phyloP scores from a whole-genome alignment of 2,329 filamentous ascomycete species.

The Aspergillus chevalieri region DNA sequence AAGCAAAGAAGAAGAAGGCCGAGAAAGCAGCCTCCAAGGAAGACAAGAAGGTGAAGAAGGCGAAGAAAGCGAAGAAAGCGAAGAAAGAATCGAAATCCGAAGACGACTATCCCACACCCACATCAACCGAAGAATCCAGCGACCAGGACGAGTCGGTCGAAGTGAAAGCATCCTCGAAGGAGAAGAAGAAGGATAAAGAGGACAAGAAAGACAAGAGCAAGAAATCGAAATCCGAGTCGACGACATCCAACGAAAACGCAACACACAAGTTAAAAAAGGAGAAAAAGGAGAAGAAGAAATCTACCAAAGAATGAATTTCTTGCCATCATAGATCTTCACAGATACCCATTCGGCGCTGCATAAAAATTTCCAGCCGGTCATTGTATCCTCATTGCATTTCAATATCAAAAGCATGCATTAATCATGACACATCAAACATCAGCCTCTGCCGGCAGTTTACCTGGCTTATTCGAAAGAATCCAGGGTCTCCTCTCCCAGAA shows the following conservation, averaged over 20 bases:
- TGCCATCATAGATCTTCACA: conserved; percentile 5
- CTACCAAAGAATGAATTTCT: conserved; percentile 1
- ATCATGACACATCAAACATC: conserved; percentile 10
- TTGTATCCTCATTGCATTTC: conserved; percentile 6
- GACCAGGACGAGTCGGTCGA: conserved; percentile 25
- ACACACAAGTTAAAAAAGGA: conserved; percentile 47
- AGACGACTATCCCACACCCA: conserved; percentile 28
- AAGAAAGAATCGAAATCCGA: conserved; percentile 13
- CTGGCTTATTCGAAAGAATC: conserved; percentile 69
- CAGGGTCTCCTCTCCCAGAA: conserved; percentile 89
- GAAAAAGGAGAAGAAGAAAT: conserved; percentile 31
- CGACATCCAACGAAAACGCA: conserved; percentile 20
- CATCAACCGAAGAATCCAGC: conserved; percentile 18
- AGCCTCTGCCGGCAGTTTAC: conserved; percentile 55
- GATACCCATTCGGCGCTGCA: conserved; percentile 30
- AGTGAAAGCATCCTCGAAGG: conserved; percentile 23
- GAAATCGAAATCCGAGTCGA: conserved; percentile 20
- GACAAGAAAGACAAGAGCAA: conserved; percentile 17
- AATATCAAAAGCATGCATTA: conserved; percentile 1
- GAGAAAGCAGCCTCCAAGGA: conserved; percentile 5
- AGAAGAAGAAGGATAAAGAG: conserved; percentile 18
- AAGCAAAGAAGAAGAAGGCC: conserved; percentile 12
- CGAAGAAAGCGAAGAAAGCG: conserved; percentile 14
- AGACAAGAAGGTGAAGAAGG: conserved; percentile 14
- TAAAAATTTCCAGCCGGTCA: conserved; percentile 4